phyloP scores from a whole-genome alignment of 1,139 yeast genomes.

The Yamadazyma aaseri region DNA sequence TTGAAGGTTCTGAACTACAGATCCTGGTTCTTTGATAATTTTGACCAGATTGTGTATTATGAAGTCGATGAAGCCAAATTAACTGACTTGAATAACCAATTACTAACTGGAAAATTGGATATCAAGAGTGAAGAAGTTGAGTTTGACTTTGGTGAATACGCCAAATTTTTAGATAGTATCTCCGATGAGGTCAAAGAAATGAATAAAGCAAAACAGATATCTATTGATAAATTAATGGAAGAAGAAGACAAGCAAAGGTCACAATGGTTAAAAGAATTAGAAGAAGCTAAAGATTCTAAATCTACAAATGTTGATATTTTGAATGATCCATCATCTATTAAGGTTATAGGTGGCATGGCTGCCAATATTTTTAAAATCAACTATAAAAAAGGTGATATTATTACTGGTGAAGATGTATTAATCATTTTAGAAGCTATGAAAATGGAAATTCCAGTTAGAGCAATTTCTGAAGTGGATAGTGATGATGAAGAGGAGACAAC shows the following conservation, averaged over 20 bases:
- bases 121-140: conserved; percentile 23
- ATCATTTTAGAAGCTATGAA: conserved; percentile 47
- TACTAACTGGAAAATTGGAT: conserved; percentile 25
- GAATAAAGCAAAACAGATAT: conserved; percentile 17
- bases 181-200: conserved; percentile 20
- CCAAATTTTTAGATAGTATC: conserved; percentile 22
- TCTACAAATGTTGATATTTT: conserved; percentile 17
- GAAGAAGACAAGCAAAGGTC: conserved; percentile 21
- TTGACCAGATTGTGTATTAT: conserved; percentile 35
- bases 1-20: conserved; percentile 17
- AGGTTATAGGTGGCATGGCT: conserved; percentile 17
- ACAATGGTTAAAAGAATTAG: conserved; percentile 27
- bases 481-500: conserved; percentile 11
- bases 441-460: conserved; percentile 37
- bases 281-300: conserved; percentile 20
- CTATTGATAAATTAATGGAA: conserved; percentile 19
- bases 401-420: conserved; percentile 29
- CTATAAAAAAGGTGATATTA: conserved; percentile 24
- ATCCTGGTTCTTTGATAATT: conserved; percentile 35
- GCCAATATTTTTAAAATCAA: conserved; percentile 21
- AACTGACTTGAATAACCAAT: conserved; percentile 21
- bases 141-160: conserved; percentile 29
- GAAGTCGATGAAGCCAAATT: conserved; percentile 31
- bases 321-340: conserved; percentile 24
- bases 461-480: conserved; percentile 12